Evolutionary conservation across 2,329 filamentous ascomycete species (phyloP), one percentile per base, ranked within the genome.

Genomic region (Cladophialophora chaetospira): DNA sequence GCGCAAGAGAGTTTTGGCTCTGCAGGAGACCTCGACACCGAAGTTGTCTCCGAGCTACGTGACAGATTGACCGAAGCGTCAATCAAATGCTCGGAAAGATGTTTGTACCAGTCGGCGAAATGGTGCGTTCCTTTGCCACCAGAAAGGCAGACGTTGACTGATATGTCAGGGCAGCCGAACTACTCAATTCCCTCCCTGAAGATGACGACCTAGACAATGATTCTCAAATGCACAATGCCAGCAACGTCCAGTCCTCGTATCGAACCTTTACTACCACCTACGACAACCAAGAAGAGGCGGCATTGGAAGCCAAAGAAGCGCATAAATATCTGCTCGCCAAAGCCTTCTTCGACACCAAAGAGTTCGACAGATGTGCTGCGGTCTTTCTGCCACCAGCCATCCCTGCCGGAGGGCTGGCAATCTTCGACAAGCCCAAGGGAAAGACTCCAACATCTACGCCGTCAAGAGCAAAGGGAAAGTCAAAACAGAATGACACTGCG

Each of bases 41-140:
- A 60, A 28, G 51, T 66, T 13, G 56, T 65, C 4, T 60, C 55
- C 19, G 64, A 66, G 52, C 38, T 66, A 33, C 48, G 63, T 26
- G 59, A 63, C 33, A 51, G 59, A 45, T 44, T 66, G 28, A 61
- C 63, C 10, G 64, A 66, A 53, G 91, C 93, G 26, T 87, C 94
- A 2, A 81, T 94, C 21, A 91, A 91, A 70, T 97, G 92, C 76
- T 96, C 91, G 1, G 94, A 99, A 71, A 82, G 94, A 71, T 96
- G 94, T 72, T 82, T 99, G 10, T 97, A 97, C 69, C 92, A 97
- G 68, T 94, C 93, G 5, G 88, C 94, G 25, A 97, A 97, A 85
- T 99, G 94, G 94, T 60, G 26, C 9, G 44, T 50, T 13, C 9
- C 5, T 26, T 15, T 9, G 10, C 19, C 96, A 11, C 15, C 15